A percentile compares a stretch with the other conserved stretches of the same genome.
These are phyloP conservation scores for Akanthomyces uredinophilus DNA, from an alignment of 2,329 filamentous ascomycete genomes.

Conservation along the genomic window DNA sequence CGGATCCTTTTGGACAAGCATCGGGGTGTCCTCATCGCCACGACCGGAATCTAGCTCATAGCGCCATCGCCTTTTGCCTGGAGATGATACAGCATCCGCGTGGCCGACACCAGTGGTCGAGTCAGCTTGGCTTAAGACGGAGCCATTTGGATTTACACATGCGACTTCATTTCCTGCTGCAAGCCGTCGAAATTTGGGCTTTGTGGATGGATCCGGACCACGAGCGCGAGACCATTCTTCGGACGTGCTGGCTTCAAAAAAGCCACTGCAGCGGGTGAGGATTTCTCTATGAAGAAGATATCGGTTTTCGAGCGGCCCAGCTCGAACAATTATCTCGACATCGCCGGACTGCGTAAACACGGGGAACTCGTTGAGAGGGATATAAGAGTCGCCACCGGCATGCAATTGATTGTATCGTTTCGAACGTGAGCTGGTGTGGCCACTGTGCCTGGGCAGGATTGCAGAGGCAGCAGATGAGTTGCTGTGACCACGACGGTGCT, in stretches of 20 bases:
- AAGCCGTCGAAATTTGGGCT: conserved; percentile 18
- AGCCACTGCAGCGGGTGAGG: conserved; percentile 82
- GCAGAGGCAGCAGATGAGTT: conserved; percentile 54
- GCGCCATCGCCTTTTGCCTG: conserved; percentile 60
- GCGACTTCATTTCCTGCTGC: conserved; percentile 42
- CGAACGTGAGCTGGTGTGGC: conserved; percentile 44
- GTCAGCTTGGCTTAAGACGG: conserved; percentile 11
- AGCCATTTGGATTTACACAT: conserved; percentile 8
- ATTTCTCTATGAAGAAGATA: conserved; percentile 88
- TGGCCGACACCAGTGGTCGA: conserved; percentile 2
- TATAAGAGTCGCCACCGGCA: conserved; percentile 63
- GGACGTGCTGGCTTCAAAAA: conserved; percentile 83
- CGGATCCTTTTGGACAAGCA: conserved; percentile 74
- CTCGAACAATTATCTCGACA: conserved; percentile 78
- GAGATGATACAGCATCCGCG: conserved; percentile 3
- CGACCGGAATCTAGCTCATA: conserved; percentile 80
- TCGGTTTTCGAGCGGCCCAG: conserved; percentile 59
- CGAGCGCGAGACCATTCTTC: conserved; percentile 59
- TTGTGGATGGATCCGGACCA: conserved; percentile 8
- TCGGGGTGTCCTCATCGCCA: conserved; percentile 71
- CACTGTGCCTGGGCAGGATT: conserved; percentile 20
- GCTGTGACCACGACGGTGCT: conserved; percentile 37
- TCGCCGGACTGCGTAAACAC: conserved; percentile 87
- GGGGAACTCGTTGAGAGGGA: conserved; percentile 85
- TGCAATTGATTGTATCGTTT: conserved; percentile 80